phyloP scores from a whole-genome alignment of 768 basidiomycete genomes.

The Chalciporus piperatus region DNA sequence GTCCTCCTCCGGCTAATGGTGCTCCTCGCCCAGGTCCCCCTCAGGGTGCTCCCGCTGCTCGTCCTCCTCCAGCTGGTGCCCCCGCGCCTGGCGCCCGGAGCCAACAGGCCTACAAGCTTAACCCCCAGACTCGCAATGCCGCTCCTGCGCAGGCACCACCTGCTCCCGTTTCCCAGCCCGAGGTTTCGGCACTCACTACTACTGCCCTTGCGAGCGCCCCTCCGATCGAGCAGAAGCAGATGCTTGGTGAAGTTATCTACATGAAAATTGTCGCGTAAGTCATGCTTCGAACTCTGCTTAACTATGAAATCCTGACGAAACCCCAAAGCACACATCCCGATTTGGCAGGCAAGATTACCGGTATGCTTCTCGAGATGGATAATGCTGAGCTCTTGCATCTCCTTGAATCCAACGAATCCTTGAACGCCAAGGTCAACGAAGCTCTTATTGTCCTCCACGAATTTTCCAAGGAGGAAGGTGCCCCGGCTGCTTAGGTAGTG shows the following conservation, averaged over 20 bases:
- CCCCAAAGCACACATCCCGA: conserved; percentile 76
- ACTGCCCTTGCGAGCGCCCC: conserved; percentile 57
- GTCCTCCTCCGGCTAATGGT: conserved; percentile 55
- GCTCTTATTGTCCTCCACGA: conserved; percentile 87
- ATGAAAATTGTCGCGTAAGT: conserved; percentile 81
- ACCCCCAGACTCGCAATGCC: conserved; percentile 37
- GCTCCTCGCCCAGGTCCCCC: conserved; percentile 46
- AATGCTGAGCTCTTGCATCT: conserved; percentile 89
- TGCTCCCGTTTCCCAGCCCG: conserved; percentile 38
- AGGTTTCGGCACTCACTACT: conserved; percentile 58
- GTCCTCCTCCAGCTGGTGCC: conserved; percentile 43
- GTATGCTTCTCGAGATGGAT: conserved; percentile 99
- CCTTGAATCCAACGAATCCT: conserved; percentile 75
- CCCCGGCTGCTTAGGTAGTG: neutral
- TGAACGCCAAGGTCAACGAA: conserved; percentile 89
- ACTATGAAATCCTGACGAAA: conserved; percentile 8
- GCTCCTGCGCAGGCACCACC: conserved; percentile 33
- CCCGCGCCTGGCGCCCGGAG: conserved; percentile 41
- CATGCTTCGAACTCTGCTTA: conserved; percentile 5
- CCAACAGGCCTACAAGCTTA: conserved; percentile 32
- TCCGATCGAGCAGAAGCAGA: conserved; percentile 94
- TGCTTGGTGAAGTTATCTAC: conserved; percentile 96
- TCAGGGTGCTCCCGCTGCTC: conserved; percentile 41
- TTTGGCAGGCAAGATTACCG: conserved; percentile 96
- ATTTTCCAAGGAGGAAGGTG: conserved; percentile 53